These are phyloP conservation scores for Lactarius sanguifluus DNA, from an alignment of 768 basidiomycete species.

Conservation along the genomic window DNA sequence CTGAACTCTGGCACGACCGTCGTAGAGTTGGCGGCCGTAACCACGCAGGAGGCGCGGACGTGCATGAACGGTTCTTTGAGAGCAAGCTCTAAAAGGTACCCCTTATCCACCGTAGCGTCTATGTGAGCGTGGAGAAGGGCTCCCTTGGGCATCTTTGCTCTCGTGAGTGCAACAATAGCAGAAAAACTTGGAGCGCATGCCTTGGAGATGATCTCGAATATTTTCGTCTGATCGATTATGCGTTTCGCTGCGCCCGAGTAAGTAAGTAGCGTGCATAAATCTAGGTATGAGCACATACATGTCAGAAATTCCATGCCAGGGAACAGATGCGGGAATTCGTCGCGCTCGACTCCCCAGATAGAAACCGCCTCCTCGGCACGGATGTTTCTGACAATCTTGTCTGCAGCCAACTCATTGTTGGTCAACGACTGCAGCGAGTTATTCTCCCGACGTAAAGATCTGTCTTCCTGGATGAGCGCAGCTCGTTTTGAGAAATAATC, in stretches of 20 bases:
- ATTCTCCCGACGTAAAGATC: slow-evolving; percentile 33
- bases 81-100: slow-evolving; percentile 54
- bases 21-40: slow-evolving; percentile 45
- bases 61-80: slow-evolving; percentile 58
- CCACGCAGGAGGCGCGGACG: slow-evolving; percentile 45
- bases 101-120: slow-evolving; percentile 68
- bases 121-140: slow-evolving; percentile 72
- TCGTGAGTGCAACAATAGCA: neutral
- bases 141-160: slow-evolving; percentile 73
- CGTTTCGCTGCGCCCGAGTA: slow-evolving; percentile 44
- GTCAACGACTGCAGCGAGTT: slow-evolving; percentile 29
- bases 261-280: slow-evolving; percentile 21
- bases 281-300: slow-evolving; percentile 38
- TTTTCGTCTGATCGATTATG: slow-evolving; percentile 58
- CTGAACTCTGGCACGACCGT: slow-evolving; percentile 53
- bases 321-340: slow-evolving; percentile 53
- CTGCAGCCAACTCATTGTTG: slow-evolving; percentile 51
- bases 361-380: slow-evolving; percentile 52
- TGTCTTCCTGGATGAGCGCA: slow-evolving; percentile 34
- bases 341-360: slow-evolving; percentile 59
- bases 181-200: slow-evolving; percentile 34
- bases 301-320: slow-evolving; percentile 81
- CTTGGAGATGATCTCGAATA: slow-evolving; percentile 64
- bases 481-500: slow-evolving; percentile 32
- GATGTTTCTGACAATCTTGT: slow-evolving; percentile 53